Evolutionary conservation across 345 rosid species (phyloP).

Genomic region (Aquilaria sinensis): DNA sequence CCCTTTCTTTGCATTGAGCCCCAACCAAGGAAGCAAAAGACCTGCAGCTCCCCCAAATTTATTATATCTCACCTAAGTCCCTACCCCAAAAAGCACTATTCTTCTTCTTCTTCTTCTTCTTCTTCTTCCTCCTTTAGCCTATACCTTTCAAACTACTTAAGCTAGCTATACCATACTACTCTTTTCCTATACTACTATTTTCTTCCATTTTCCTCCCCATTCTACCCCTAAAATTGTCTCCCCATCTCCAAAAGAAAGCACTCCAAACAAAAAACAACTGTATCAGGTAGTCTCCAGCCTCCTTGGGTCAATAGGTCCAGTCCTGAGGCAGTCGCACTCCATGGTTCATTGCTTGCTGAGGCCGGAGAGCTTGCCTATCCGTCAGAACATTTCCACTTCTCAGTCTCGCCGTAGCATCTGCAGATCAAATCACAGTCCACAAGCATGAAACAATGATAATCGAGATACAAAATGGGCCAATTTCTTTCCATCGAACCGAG

Average conservation of each 20-base stretch:
- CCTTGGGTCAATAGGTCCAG: slow-evolving; percentile 40
- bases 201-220: neutral
- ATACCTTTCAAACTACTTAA: neutral
- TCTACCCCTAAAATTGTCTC: neutral
- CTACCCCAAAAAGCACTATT: neutral
- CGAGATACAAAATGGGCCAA: neutral
- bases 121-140: neutral
- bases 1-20: neutral
- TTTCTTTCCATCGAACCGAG: neutral
- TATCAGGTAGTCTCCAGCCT: neutral
- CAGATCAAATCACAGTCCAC: neutral
- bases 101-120: neutral
- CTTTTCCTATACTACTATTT: neutral
- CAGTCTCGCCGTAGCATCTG: slow-evolving; percentile 17
- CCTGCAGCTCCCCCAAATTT: slow-evolving; percentile 4
- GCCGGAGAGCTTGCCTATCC: slow-evolving; percentile 17
- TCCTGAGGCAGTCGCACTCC: slow-evolving; percentile 51
- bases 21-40: slow-evolving; percentile 25
- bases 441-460: neutral
- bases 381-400: slow-evolving; percentile 6
- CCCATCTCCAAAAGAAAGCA: slow-evolving; percentile 8
- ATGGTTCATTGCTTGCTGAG: slow-evolving; percentile 17
- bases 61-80: slow-evolving; percentile 11
- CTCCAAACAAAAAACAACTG: neutral
- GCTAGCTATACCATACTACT: neutral